Percentiles rank a stretch among this genome's conserved stretches.
Conservation (phyloP, 768 basidiomycete species). For the Gyrodon lividus region DNA sequence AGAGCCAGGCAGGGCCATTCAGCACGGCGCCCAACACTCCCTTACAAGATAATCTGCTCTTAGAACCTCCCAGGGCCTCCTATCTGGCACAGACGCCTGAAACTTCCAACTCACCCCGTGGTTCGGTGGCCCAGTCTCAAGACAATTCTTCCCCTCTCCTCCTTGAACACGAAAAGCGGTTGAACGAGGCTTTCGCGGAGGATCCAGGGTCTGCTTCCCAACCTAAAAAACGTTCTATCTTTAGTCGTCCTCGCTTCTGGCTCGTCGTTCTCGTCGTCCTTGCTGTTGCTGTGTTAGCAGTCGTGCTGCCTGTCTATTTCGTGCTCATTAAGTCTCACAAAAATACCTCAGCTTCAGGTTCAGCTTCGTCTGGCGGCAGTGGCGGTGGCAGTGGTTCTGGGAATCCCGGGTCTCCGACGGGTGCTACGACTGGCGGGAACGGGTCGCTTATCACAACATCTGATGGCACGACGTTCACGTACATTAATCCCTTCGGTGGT, state of each 20-base stretch:
- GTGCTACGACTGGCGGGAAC: conserved; percentile 52
- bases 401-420: conserved; percentile 8
- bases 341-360: not conserved
- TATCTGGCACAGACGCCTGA: conserved; percentile 26
- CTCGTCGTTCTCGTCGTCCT: conserved; percentile 29
- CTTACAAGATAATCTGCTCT: not conserved
- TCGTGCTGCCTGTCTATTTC: conserved; percentile 43
- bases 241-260: conserved; percentile 27
- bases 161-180: conserved; percentile 15
- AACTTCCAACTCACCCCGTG: conserved; percentile 17
- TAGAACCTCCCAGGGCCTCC: conserved; percentile 25
- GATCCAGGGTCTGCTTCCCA: not conserved
- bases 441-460: conserved; percentile 63
- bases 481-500: conserved; percentile 76
- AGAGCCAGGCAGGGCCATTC: conserved; percentile 17
- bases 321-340: conserved; percentile 26
- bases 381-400: conserved; percentile 8
- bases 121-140: conserved; percentile 18
- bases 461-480: conserved; percentile 72
- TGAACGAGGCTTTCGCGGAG: conserved; percentile 9
- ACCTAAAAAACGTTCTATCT: conserved; percentile 17
- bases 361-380: not conserved
- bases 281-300: conserved; percentile 33
- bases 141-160: conserved; percentile 28
- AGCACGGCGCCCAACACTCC: conserved; percentile 12